Base-by-base conservation (phyloP, 2,329 filamentous ascomycete genomes). In the Talaromyces sp. region DNA sequence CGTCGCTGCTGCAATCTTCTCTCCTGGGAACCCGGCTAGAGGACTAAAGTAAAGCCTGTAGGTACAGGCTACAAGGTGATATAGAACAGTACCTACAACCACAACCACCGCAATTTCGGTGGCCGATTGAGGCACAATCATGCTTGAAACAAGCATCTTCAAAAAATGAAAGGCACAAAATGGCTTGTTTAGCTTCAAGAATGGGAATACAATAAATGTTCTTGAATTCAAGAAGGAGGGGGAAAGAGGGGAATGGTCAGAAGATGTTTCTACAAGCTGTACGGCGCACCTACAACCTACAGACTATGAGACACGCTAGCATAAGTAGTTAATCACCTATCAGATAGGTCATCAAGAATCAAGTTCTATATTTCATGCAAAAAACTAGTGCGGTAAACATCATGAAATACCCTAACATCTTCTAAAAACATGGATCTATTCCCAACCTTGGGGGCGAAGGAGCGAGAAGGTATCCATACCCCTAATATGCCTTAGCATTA, bases 21-120 rank as follows among this genome's bases (percentile, higher is more conserved):
- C 69, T 6, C 73, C 77, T 1, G 72, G 76, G 17, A 80, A 72
- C 6, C 68, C 61, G 8, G 67, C 64, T 2, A 80, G 70, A n/a
- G 74, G 75, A 51, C 75, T 72, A 60, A 76, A 71, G 65, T 73
- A 78, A 2, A 76, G 68, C 34, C 74, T 70, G 54, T 78, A 75
- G 47, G 74, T 65, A 19, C 27, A 29, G 27, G 49, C 49, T 31
- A 31, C 49, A 11, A 53, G 15, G 3, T 53, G 49, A 53, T 53
- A 53, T 53, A 53, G 27, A 29, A 53, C 15, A 31, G 27, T 29
- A 2, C 49, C 25, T 53, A 10, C 17, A n/a, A 53, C 3, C 25
- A n/a, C 49, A 2, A 53, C 15, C 15, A 53, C 15, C 27, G 27
- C 27, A 17, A 53, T 17, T 19, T 53, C 27, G 49, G 49, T 53